A percentile compares a stretch with the other conserved stretches of the same genome.
These are phyloP conservation scores for Colletotrichum liaoningense DNA, from an alignment of 2,329 filamentous ascomycete genomes.

Conservation along the genomic window DNA sequence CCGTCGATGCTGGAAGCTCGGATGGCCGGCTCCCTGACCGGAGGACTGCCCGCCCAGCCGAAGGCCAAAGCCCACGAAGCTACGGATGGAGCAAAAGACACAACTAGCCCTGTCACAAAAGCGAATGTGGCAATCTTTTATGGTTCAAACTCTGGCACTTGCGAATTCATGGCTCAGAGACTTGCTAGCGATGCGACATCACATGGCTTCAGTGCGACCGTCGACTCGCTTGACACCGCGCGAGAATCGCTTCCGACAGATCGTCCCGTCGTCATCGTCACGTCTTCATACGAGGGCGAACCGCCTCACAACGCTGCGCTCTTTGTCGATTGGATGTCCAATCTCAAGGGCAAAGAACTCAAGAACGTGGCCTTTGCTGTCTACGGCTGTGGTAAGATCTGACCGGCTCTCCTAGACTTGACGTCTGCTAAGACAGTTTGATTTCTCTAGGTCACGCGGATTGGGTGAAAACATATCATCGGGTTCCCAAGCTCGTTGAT, in stretches of 20 bases:
- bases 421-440: accelerated
- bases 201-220: constrained; percentile 65
- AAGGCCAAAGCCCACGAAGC: background rate
- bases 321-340: constrained; percentile 73
- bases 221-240: constrained; percentile 68
- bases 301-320: constrained; percentile 76
- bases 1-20: constrained; percentile 57
- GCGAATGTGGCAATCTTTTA: constrained; percentile 70
- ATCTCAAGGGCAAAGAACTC: constrained; percentile 57
- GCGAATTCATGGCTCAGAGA: constrained; percentile 72
- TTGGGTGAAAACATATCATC: constrained; percentile 73
- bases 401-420: accelerated
- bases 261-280: constrained; percentile 71
- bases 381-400: constrained; percentile 68
- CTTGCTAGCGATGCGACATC: constrained; percentile 65
- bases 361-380: constrained; percentile 70
- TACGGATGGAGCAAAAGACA: background rate
- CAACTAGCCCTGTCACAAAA: constrained; percentile 22
- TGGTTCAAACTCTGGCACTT: constrained; percentile 78
- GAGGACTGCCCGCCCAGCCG: background rate
- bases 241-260: constrained; percentile 66
- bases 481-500: constrained; percentile 73
- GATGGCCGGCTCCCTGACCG: constrained; percentile 49
- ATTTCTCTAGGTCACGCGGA: constrained; percentile 50
- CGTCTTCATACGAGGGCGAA: constrained; percentile 76